Percentiles rank a stretch among this genome's conserved stretches.
Evolutionary conservation across 257 asterid genomes (phyloP).

Genomic region (Striga asiatica): DNA sequence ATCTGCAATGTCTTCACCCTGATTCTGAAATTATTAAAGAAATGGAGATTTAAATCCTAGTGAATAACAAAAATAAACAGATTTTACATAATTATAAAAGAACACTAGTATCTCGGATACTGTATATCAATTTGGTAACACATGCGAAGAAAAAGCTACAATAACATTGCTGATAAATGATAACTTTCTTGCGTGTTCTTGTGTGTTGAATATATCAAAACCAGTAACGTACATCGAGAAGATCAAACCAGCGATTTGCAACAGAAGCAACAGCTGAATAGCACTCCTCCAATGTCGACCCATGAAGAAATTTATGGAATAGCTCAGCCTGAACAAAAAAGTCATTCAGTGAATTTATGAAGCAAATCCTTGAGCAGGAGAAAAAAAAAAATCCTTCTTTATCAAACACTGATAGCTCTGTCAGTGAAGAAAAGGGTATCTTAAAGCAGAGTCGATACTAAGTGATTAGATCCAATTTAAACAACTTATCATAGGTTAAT

Average conservation of each 20-base stretch:
- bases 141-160: background rate
- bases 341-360: constrained; percentile 15
- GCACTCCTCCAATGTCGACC: constrained; percentile 85
- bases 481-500: background rate
- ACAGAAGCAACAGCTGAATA: constrained; percentile 92
- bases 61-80: background rate
- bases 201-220: constrained; percentile 14
- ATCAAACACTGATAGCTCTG: background rate
- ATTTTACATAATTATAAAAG: background rate
- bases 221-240: constrained; percentile 72
- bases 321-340: constrained; percentile 83
- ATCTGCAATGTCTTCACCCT: constrained; percentile 87
- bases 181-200: too few species aligned
- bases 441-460: constrained; percentile 7
- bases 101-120: background rate
- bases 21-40: constrained; percentile 49
- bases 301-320: constrained; percentile 88
- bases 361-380: constrained; percentile 11
- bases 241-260: constrained; percentile 97
- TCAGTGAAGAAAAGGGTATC: background rate
- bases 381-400: constrained; percentile 6
- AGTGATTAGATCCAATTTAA: constrained; percentile 7
- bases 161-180: background rate
- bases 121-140: background rate
- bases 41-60: constrained; percentile 11